Percentiles rank a stretch among this genome's conserved stretches.
Evolutionary conservation across 352 stramenopile genomes (phyloP).

Genomic region (Globisporangium abappressorium): DNA sequence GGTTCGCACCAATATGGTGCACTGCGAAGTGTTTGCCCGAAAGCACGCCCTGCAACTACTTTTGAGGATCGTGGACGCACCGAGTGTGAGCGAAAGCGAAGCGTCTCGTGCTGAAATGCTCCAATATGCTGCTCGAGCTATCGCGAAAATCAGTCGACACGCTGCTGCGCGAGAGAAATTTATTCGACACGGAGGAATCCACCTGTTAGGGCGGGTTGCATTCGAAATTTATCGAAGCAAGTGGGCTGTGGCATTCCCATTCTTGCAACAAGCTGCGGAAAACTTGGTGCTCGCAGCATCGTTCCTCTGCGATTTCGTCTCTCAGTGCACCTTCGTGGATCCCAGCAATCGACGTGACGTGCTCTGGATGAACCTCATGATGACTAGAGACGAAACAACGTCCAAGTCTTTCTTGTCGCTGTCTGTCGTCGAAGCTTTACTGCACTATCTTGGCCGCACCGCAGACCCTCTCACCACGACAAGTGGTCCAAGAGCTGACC

Average conservation of each 20-base stretch:
- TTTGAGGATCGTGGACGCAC: constrained; percentile 7
- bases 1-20: constrained; percentile 24
- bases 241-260: not conserved
- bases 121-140: constrained; percentile 19
- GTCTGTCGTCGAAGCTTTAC: constrained; percentile 7
- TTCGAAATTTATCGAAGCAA: constrained; percentile 13
- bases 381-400: not conserved
- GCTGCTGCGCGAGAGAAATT: constrained; percentile 20
- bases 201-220: constrained; percentile 22
- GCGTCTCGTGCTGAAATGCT: constrained; percentile 20
- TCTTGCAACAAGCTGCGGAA: constrained; percentile 14
- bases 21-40: constrained; percentile 28
- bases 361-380: constrained; percentile 7
- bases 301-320: constrained; percentile 27
- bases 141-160: constrained; percentile 27
- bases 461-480: not conserved
- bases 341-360: constrained; percentile 3
- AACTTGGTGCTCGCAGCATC: constrained; percentile 27
- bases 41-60: constrained; percentile 23
- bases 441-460: constrained; percentile 9
- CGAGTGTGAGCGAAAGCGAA: not conserved
- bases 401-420: not conserved
- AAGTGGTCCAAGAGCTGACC: not conserved
- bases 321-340: constrained; percentile 5
- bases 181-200: constrained; percentile 23